phyloP scores from a whole-genome alignment of 2,329 filamentous ascomycete species.

The Neospermospora avenae region DNA sequence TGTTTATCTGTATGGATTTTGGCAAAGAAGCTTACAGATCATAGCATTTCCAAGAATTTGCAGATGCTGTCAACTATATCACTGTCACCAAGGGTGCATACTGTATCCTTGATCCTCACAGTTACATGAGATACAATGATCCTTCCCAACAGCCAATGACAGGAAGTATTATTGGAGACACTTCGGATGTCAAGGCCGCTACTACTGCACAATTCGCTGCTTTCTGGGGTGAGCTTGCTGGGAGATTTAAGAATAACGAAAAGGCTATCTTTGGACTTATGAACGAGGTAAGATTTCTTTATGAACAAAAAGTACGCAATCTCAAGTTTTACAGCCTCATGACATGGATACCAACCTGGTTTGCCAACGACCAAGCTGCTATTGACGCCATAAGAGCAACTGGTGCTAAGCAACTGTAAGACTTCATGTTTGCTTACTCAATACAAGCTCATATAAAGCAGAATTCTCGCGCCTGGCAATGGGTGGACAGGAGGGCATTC shows the following conservation, averaged over 20 bases:
- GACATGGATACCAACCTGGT: conserved; percentile 46
- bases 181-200: conserved; percentile 42
- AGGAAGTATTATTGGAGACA: conserved; percentile 48
- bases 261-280: conserved; percentile 50
- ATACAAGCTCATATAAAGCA: conserved; percentile 1
- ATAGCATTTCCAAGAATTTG: conserved; percentile 43
- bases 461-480: conserved; percentile 47
- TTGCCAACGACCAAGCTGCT: conserved; percentile 45
- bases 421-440: neutral
- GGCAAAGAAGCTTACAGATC: neutral
- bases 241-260: conserved; percentile 43
- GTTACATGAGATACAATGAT: conserved; percentile 53
- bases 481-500: conserved; percentile 47
- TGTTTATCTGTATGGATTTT: too few species aligned
- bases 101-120: conserved; percentile 49
- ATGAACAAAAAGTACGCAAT: neutral
- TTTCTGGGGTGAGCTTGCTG: conserved; percentile 49
- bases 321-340: conserved; percentile 39
- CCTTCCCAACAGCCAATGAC: conserved; percentile 46
- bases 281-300: conserved; percentile 32
- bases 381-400: conserved; percentile 44
- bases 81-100: conserved; percentile 45
- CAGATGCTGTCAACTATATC: conserved; percentile 48
- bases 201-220: conserved; percentile 45
- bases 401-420: conserved; percentile 42